These are phyloP conservation scores for Fusarium udum DNA, from an alignment of 2,329 filamentous ascomycete species.

Conservation along the genomic window DNA sequence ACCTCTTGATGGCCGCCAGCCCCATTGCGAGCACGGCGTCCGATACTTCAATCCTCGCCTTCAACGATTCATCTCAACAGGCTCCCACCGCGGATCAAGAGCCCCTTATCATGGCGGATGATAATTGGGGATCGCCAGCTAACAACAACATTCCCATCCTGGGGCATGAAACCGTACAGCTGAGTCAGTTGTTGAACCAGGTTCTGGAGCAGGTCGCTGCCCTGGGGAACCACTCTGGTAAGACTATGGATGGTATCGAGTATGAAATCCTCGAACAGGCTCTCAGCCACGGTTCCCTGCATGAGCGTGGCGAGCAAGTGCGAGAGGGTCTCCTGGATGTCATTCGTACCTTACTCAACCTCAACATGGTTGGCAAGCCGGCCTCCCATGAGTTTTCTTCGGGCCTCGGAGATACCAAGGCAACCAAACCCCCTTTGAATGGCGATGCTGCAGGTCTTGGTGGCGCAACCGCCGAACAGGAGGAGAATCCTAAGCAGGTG, in stretches of 20 bases:
- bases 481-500: neutral
- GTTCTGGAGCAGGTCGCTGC: constrained; percentile 14
- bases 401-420: neutral
- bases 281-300: constrained; percentile 39
- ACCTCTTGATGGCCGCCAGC: neutral
- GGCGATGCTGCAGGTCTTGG: neutral
- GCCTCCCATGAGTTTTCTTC: neutral
- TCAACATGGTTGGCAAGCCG: neutral
- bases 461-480: neutral
- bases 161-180: neutral
- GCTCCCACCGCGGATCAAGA: neutral
- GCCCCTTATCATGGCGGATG: neutral
- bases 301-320: constrained; percentile 34
- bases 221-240: constrained; percentile 9
- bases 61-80: neutral
- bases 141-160: neutral
- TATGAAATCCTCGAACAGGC: constrained; percentile 42
- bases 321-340: constrained; percentile 33
- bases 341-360: constrained; percentile 30
- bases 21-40: neutral
- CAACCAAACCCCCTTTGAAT: neutral
- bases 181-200: constrained; percentile 9
- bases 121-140: neutral
- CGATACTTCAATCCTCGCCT: neutral
- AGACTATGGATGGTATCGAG: constrained; percentile 38